Conservation (phyloP, 768 basidiomycete genomes). For the Collybia sordida region DNA sequence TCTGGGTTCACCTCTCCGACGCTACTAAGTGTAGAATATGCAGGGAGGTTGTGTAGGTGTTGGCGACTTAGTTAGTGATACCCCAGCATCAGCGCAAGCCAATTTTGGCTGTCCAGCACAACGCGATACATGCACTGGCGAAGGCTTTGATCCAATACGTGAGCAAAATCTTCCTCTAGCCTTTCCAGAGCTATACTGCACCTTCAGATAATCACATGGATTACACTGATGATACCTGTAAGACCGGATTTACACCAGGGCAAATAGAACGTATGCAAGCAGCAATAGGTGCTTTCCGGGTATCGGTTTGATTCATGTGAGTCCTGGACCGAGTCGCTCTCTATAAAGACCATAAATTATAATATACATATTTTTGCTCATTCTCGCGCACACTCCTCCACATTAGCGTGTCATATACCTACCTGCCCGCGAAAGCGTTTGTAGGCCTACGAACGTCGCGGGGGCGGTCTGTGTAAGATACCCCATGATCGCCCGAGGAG, state of each 20-base stretch:
- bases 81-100: conserved; percentile 33
- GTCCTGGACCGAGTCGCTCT: too few species aligned
- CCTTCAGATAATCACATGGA: conserved; percentile 43
- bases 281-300: conserved; percentile 30
- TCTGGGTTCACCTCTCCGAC: neutral
- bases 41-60: conserved; percentile 28
- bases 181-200: neutral
- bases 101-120: conserved; percentile 32
- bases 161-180: conserved; percentile 6
- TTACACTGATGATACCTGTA: conserved; percentile 43
- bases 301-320: neutral
- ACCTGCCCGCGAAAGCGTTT: too few species aligned
- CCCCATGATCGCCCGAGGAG: too few species aligned
- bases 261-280: conserved; percentile 34
- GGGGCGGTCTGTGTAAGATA: too few species aligned
- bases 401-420: too few species aligned
- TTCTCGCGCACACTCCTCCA: too few species aligned
- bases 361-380: too few species aligned
- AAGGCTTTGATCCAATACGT: conserved; percentile 39
- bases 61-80: conserved; percentile 42
- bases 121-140: conserved; percentile 19
- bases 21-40: neutral
- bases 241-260: conserved; percentile 42
- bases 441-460: too few species aligned
- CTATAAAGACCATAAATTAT: too few species aligned